Conservation (phyloP, 2,329 filamentous ascomycete species). For the Beauveria bassiana region DNA sequence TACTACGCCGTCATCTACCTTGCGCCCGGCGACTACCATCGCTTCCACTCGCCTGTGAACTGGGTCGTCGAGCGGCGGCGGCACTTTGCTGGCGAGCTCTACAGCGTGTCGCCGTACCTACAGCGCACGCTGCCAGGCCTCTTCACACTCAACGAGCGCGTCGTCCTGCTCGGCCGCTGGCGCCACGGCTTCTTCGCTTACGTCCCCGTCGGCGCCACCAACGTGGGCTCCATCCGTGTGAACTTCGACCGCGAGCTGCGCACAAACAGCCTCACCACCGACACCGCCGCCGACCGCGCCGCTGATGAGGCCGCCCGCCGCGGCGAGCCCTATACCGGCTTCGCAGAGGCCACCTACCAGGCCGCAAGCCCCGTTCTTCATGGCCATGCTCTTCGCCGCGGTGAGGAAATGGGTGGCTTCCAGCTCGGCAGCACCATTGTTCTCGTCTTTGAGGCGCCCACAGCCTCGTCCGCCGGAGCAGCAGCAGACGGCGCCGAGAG, state of each 20-base stretch:
- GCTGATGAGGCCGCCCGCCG: constrained; percentile 68
- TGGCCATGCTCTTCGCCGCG: constrained; percentile 75
- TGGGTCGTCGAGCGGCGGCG: constrained; percentile 93
- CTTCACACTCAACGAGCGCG: constrained; percentile 93
- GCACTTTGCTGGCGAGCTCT: constrained; percentile 97
- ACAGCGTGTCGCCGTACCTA: constrained; percentile 89
- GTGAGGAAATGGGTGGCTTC: constrained; percentile 98
- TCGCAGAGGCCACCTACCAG: constrained; percentile 83
- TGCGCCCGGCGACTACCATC: constrained; percentile 95
- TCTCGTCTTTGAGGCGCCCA: constrained; percentile 89
- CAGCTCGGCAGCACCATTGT: constrained; percentile 93
- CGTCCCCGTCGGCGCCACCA: constrained; percentile 92
- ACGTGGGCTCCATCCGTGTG: constrained; percentile 92
- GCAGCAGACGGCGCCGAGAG: constrained; percentile 44
- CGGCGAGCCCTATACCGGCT: constrained; percentile 83
- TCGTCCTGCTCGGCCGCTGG: constrained; percentile 90
- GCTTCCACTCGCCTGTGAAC: constrained; percentile 89
- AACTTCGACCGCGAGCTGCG: constrained; percentile 94
- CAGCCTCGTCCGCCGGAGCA: constrained; percentile 41
- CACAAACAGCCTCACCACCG: constrained; percentile 85
- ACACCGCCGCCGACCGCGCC: constrained; percentile 82
- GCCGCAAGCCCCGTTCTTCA: constrained; percentile 68
- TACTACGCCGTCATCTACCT: constrained; percentile 96
- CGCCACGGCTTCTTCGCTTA: constrained; percentile 96
- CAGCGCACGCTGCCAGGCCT: constrained; percentile 87